Conservation (phyloP, 108 stramenopile species). For the Nitzschia inconspicua region DNA sequence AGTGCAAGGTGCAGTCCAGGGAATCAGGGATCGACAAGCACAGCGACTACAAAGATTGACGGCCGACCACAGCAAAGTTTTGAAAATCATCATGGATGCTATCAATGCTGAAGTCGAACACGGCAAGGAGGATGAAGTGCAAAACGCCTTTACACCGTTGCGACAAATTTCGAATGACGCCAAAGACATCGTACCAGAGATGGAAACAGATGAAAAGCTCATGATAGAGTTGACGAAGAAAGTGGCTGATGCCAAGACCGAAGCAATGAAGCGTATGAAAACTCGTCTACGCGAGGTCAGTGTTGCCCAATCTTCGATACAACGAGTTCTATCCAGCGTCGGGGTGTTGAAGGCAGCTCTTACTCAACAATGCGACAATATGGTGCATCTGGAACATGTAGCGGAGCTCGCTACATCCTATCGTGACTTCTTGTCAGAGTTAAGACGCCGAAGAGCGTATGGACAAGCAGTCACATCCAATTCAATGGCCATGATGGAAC, state of each 20-base stretch:
- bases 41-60: constrained; percentile 56
- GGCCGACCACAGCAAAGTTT: constrained; percentile 59
- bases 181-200: constrained; percentile 56
- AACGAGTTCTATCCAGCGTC: constrained; percentile 61
- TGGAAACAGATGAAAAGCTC: constrained; percentile 57
- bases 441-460: constrained; percentile 69
- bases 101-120: constrained; percentile 35
- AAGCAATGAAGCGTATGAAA: constrained; percentile 80
- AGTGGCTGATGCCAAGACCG: constrained; percentile 71
- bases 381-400: constrained; percentile 77
- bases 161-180: constrained; percentile 67
- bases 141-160: constrained; percentile 66
- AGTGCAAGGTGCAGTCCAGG: constrained; percentile 46
- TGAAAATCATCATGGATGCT: constrained; percentile 61
- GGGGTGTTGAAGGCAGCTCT: constrained; percentile 67
- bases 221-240: constrained; percentile 57
- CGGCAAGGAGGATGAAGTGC: constrained; percentile 44
- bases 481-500: constrained; percentile 63
- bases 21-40: constrained; percentile 58
- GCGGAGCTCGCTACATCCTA: constrained; percentile 65
- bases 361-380: constrained; percentile 62
- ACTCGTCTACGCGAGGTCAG: constrained; percentile 73
- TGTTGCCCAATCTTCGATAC: constrained; percentile 71
- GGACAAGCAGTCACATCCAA: constrained; percentile 69
- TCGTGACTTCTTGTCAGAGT: constrained; percentile 61